These are phyloP conservation scores for Garcia nutans DNA, from an alignment of 345 rosid genomes.

Conservation along the genomic window DNA sequence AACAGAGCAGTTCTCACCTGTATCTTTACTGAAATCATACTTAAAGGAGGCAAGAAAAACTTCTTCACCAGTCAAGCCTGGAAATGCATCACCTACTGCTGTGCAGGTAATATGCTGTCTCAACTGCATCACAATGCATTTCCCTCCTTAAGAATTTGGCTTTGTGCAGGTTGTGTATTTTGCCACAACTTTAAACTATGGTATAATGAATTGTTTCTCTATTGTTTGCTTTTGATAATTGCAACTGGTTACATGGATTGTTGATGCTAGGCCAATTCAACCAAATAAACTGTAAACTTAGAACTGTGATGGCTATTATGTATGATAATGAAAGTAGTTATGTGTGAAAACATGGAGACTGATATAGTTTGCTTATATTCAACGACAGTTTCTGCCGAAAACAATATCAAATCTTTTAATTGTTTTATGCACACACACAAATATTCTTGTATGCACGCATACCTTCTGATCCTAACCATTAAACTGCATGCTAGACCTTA, in stretches of 20 bases:
- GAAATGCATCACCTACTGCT: conserved; percentile 48
- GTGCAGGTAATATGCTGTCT: conserved; percentile 50
- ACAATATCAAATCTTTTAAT: neutral
- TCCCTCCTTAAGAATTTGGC: neutral
- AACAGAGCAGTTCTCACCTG: conserved; percentile 77
- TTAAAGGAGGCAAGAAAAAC: conserved; percentile 73
- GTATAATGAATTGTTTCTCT: neutral
- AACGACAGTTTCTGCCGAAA: neutral
- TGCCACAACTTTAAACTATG: neutral
- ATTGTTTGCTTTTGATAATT: neutral
- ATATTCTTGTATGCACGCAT: neutral
- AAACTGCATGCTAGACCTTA: neutral
- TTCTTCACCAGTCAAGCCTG: conserved; percentile 63
- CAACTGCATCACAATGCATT: neutral
- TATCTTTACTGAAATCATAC: conserved; percentile 74
- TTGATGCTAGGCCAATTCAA: neutral
- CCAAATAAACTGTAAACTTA: neutral
- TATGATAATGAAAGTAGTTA: neutral
- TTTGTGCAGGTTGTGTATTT: neutral
- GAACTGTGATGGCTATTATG: neutral
- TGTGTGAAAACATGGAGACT: neutral
- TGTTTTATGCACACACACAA: neutral
- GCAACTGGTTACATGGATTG: neutral
- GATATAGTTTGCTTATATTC: neutral
- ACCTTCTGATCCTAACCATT: neutral